phyloP scores from a whole-genome alignment of 495 filamentous ascomycete species.

The Trichoderma gamsii region DNA sequence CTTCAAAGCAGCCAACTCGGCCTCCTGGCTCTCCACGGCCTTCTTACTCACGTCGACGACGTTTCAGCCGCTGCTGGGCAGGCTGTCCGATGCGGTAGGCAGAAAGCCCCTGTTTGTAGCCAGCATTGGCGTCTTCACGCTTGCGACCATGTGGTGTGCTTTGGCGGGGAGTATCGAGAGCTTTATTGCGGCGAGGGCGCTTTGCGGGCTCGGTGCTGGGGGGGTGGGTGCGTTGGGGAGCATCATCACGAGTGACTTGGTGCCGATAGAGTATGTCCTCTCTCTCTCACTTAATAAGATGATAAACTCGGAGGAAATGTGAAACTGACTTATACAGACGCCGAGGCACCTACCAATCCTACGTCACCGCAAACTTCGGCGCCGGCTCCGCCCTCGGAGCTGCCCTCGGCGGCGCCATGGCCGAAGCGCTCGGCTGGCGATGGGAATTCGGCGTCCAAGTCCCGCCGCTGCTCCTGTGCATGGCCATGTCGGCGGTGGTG shows the following conservation, averaged over 20 bases:
- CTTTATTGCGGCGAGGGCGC: slow-evolving; percentile 65
- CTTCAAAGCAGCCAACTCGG: slow-evolving; percentile 66
- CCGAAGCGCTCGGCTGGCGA: slow-evolving; percentile 68
- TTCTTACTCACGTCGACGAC: slow-evolving; percentile 72
- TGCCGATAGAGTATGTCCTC: slow-evolving; percentile 59
- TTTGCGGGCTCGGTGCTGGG: slow-evolving; percentile 70
- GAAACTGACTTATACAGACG: slow-evolving; percentile 24
- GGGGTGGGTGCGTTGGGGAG: slow-evolving; percentile 66
- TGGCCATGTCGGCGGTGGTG: slow-evolving; percentile 49
- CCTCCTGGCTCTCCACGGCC: slow-evolving; percentile 75
- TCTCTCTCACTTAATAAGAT: not conserved
- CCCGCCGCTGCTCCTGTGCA: slow-evolving; percentile 54
- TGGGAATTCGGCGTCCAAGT: slow-evolving; percentile 65
- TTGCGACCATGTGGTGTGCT: slow-evolving; percentile 67
- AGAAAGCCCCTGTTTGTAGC: slow-evolving; percentile 64
- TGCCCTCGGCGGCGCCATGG: slow-evolving; percentile 66
- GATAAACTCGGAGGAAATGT: not conserved
- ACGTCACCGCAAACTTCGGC: slow-evolving; percentile 65
- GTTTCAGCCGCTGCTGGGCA: slow-evolving; percentile 66
- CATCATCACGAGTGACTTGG: slow-evolving; percentile 68
- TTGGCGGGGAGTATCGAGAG: slow-evolving; percentile 62
- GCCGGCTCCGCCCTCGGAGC: slow-evolving; percentile 57
- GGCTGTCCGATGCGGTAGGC: slow-evolving; percentile 67
- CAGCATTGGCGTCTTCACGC: slow-evolving; percentile 55
- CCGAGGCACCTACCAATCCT: slow-evolving; percentile 69